Conservation (phyloP, 2,329 filamentous ascomycete species). For the Penicillium sp. region DNA sequence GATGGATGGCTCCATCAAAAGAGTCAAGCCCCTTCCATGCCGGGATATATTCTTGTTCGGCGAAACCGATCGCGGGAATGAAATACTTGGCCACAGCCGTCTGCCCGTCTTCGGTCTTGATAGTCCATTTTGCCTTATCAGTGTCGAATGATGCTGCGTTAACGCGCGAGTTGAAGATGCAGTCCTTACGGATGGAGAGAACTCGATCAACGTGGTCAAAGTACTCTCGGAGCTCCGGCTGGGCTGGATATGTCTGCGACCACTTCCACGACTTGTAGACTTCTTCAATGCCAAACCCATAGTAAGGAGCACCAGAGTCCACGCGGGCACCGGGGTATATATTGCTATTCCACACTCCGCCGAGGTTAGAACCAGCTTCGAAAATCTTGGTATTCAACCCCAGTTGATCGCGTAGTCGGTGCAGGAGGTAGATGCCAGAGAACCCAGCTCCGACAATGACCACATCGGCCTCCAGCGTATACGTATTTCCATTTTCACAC, state of each 20-base stretch:
- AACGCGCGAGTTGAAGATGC: constrained; percentile 43
- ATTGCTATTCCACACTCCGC: constrained; percentile 14
- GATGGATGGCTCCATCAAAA: constrained; percentile 51
- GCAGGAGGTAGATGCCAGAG: constrained; percentile 13
- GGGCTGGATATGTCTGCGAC: constrained; percentile 24
- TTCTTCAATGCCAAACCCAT: constrained; percentile 36
- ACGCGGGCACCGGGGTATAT: constrained; percentile 15
- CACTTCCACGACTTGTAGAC: constrained; percentile 45
- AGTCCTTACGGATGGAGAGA: constrained; percentile 43
- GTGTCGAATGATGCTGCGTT: constrained; percentile 39
- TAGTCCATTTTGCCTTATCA: constrained; percentile 38
- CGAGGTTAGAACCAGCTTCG: constrained; percentile 9
- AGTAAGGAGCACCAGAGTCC: constrained; percentile 6
- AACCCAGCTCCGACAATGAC: constrained; percentile 15
- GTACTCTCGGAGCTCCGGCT: constrained; percentile 42
- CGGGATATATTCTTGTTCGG: constrained; percentile 40
- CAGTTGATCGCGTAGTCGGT: constrained; percentile 9
- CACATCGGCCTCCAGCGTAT: constrained; percentile 6
- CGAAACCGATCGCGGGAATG: constrained; percentile 44
- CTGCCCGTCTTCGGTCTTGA: constrained; percentile 41
- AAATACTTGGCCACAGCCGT: constrained; percentile 41
- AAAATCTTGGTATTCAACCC: constrained; percentile 13
- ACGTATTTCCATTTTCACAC: background rate
- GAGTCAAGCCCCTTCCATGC: constrained; percentile 30
- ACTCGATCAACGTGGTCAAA: constrained; percentile 45